Conservation (phyloP, 2,329 filamentous ascomycete genomes). For the Xylaria sp. region DNA sequence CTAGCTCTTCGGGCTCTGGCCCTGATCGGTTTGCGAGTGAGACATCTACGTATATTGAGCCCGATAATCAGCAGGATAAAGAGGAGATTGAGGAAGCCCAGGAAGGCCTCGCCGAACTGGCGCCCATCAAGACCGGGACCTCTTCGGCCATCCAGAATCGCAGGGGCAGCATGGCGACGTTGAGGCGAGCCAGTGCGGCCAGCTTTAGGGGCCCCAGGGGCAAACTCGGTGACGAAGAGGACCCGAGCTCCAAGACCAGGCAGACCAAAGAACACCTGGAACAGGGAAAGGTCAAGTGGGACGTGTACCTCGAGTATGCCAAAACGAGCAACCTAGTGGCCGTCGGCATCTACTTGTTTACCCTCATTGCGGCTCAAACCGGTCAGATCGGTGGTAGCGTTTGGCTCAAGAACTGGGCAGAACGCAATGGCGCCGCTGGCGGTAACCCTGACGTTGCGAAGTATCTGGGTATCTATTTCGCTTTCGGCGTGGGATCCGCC, state of each 20-base stretch:
- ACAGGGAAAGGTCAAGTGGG: slow-evolving; percentile 98
- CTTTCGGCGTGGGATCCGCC: slow-evolving; percentile 88
- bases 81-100: slow-evolving; percentile 80
- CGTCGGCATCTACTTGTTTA: slow-evolving; percentile 80
- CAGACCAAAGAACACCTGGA: slow-evolving; percentile 89
- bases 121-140: slow-evolving; percentile 72
- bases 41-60: slow-evolving; percentile 66
- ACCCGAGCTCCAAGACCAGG: slow-evolving; percentile 77
- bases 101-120: slow-evolving; percentile 78
- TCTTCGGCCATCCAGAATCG: slow-evolving; percentile 63
- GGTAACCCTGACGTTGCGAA: slow-evolving; percentile 82
- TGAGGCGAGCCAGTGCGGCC: slow-evolving; percentile 89
- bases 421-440: slow-evolving; percentile 74
- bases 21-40: slow-evolving; percentile 64
- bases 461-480: slow-evolving; percentile 95
- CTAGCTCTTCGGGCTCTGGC: slow-evolving; percentile 45
- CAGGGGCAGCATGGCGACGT: slow-evolving; percentile 77
- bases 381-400: slow-evolving; percentile 84
- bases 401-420: slow-evolving; percentile 95
- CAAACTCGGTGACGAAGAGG: slow-evolving; percentile 86
- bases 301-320: slow-evolving; percentile 92
- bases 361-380: slow-evolving; percentile 82
- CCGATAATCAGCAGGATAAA: slow-evolving; percentile 64
- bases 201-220: slow-evolving; percentile 88
- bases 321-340: slow-evolving; percentile 91